Base-by-base conservation (phyloP, 2,329 filamentous ascomycete genomes). In the Sphaerulina populicola region DNA sequence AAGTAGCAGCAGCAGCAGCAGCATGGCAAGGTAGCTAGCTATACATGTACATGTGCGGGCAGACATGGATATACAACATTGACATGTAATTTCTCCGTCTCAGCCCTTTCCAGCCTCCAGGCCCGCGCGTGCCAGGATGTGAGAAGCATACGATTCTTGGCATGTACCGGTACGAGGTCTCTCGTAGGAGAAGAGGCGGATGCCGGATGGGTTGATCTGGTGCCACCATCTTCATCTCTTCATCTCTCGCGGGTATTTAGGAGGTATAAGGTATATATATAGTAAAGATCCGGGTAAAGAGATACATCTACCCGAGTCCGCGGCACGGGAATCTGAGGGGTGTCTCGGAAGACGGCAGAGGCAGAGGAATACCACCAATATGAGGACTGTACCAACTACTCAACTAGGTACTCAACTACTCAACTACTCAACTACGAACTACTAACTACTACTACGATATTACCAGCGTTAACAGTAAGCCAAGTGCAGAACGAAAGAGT, bases 31-130 rank as follows among this genome's bases (percentile, higher is more conserved):
- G 35, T 37, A 37, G 11, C 0, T 18, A 37, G 1, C n/a, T n/a
- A n/a, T 37, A 37, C 2, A 12, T 6, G 11, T 4, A 14, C 1
- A 37, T 12, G 5, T 37, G 35, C 35, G 14, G 11, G 6, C 11
- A 12, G 35, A 18, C 18, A 18, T 18, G 18, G 18, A 18, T 18
- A 2, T 18, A 18, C 18, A 18, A 47, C 46, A 27, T 42, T 11
- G 4, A 41, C 12, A 15, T 15, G 18, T 38, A 48, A 48, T 43
- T 48, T 42, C 38, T 48, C 46, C 46, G 46, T 23, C 46, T 6
- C 38, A 48, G 46, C 38, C 2, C 42, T 41, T 12, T 18, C 15
- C 45, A 48, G 23, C 3, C 23, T 18, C 15, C 45, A 48, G 23
- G 5, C 23, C 23, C 23, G 4, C 23, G 4, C 23, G 23, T 33